phyloP scores from a whole-genome alignment of 345 rosid species.

The Trapa incisa region DNA sequence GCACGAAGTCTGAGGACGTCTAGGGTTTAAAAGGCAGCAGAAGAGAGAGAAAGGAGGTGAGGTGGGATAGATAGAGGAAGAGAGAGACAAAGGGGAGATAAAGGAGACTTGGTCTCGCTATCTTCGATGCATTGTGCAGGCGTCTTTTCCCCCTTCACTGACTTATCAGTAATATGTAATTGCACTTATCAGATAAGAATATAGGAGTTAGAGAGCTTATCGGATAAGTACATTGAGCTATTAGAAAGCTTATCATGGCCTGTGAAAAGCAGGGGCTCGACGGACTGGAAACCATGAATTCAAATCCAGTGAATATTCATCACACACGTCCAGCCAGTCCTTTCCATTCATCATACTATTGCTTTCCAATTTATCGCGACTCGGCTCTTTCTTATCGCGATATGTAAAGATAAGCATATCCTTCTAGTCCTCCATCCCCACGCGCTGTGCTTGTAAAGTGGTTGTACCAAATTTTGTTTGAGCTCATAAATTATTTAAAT shows the following conservation, averaged over 20 bases:
- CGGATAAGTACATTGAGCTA: not conserved
- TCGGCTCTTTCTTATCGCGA: not conserved
- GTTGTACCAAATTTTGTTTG: no score
- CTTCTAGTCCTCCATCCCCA: not conserved
- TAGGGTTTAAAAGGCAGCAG: conserved; percentile 76
- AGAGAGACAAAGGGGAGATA: conserved; percentile 23
- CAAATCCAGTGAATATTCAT: conserved; percentile 59
- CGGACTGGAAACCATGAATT: conserved; percentile 62
- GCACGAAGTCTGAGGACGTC: conserved; percentile 33
- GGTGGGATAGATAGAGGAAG: conserved; percentile 26
- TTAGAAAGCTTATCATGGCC: conserved; percentile 8
- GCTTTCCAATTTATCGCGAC: conserved; percentile 16
- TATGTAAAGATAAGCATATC: not conserved
- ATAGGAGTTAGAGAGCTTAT: accelerated
- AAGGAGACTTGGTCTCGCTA: conserved; percentile 54
- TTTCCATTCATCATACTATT: conserved; percentile 19
- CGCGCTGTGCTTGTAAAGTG: conserved; percentile 1
- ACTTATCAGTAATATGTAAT: conserved; percentile 23
- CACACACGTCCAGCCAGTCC: conserved; percentile 55
- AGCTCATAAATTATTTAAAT: no score
- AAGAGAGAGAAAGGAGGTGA: conserved; percentile 22
- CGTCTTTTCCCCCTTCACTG: conserved; percentile 28
- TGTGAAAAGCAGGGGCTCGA: not conserved
- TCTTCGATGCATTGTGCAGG: conserved; percentile 80
- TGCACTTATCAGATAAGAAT: accelerated